Conservation (phyloP, 139 green algal genomes). For the Desmodesmus armatus region DNA sequence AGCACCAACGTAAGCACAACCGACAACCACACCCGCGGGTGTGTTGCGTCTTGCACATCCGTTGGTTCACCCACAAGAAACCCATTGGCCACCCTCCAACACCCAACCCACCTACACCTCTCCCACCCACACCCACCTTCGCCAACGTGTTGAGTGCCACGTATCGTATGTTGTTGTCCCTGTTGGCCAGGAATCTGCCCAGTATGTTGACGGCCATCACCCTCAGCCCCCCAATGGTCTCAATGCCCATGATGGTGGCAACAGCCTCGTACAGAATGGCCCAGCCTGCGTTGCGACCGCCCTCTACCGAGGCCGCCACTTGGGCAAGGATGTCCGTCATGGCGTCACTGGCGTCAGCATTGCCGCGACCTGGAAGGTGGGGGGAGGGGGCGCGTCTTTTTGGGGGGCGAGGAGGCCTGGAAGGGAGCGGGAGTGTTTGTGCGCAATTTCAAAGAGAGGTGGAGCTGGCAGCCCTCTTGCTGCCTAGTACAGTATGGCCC, state of each 20-base stretch:
- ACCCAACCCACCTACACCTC: not conserved
- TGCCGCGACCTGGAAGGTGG: conserved; percentile 77
- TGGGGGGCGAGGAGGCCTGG: too few relatives aligned
- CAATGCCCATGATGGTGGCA: conserved; percentile 71
- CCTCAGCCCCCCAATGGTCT: conserved; percentile 91
- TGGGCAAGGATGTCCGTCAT: conserved; percentile 98
- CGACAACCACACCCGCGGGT: too few relatives aligned
- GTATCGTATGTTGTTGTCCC: conserved; percentile 97
- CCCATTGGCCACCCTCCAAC: not conserved
- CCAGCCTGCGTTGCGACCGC: conserved; percentile 89
- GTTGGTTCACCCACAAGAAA: too few relatives aligned
- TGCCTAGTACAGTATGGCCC: conserved; percentile 97
- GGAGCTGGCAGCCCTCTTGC: too few relatives aligned
- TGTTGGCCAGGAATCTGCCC: conserved; percentile 90
- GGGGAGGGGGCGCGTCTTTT: too few relatives aligned
- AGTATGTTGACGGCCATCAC: conserved; percentile 98
- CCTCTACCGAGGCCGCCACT: conserved; percentile 81
- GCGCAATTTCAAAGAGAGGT: too few relatives aligned
- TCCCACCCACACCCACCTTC: conserved; percentile 70
- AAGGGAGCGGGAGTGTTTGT: too few relatives aligned
- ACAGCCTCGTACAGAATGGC: conserved; percentile 98
- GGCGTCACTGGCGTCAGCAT: conserved; percentile 89
- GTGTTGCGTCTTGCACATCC: too few relatives aligned
- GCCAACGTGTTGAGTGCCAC: conserved; percentile 96
- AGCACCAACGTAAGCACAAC: too few relatives aligned